Evolutionary conservation across 163 green algal species (phyloP).

Genomic region (Chloromonas sp.): DNA sequence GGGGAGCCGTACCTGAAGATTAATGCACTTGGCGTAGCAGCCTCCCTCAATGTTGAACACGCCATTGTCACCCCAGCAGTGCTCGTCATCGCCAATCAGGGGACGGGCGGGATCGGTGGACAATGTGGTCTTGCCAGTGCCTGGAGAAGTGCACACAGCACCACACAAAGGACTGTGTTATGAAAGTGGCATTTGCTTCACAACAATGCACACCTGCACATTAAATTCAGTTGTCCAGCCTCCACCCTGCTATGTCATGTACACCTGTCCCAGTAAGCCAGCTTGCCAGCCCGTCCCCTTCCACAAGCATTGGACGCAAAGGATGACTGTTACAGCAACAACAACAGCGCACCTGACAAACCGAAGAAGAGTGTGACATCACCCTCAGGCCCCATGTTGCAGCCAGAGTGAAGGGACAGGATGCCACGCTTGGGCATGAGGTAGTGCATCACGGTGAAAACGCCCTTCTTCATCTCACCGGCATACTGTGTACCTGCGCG

Average conservation of each 20-base stretch:
- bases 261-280: too few species aligned
- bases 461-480: constrained; percentile 98
- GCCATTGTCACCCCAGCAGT: constrained; percentile 86
- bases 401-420: constrained; percentile 88
- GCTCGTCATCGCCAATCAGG: constrained; percentile 95
- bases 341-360: constrained; percentile 54
- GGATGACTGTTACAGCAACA: background rate
- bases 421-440: constrained; percentile 77
- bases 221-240: too few species aligned
- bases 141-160: constrained; percentile 21
- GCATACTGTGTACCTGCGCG: constrained; percentile 81
- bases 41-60: constrained; percentile 99
- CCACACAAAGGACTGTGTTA: too few species aligned
- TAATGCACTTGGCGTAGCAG: constrained; percentile 97
- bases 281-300: too few species aligned
- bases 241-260: too few species aligned
- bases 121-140: constrained; percentile 96
- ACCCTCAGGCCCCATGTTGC: constrained; percentile 68
- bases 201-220: too few species aligned
- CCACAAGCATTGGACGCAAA: too few species aligned
- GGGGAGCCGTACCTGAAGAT: background rate
- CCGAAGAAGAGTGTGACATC: constrained; percentile 97
- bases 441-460: constrained; percentile 91
- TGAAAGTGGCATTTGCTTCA: too few species aligned
- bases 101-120: constrained; percentile 75